These are phyloP conservation scores for Hypoxylon sp. DNA, from an alignment of 2,329 filamentous ascomycete genomes.

Conservation along the genomic window DNA sequence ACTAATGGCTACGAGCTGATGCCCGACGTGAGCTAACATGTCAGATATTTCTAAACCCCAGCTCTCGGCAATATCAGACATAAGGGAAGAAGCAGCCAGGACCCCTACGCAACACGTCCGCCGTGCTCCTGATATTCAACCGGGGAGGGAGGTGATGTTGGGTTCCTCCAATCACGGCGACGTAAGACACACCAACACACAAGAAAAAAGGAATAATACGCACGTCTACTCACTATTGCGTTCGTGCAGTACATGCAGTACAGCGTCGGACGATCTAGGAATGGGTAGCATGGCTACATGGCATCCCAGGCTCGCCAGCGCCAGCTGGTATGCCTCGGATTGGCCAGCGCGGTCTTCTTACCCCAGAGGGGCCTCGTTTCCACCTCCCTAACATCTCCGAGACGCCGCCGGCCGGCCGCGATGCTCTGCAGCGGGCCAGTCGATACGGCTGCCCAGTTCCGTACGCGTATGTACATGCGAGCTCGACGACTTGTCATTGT, in stretches of 20 bases:
- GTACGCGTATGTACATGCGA: constrained; percentile 28
- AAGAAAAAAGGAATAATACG: constrained; percentile 3
- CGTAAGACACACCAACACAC: constrained; percentile 13
- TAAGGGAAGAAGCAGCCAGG: not conserved
- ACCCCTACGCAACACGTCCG: constrained; percentile 18
- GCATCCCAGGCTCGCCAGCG: constrained; percentile 10
- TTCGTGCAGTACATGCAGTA: constrained; percentile 22
- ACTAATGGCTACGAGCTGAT: constrained; percentile 24
- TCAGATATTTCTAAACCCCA: constrained; percentile 18
- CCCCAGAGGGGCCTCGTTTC: constrained; percentile 4
- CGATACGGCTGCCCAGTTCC: constrained; percentile 17
- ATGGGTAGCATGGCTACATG: constrained; percentile 13
- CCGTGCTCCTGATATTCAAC: constrained; percentile 18
- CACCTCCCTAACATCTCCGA: constrained; percentile 29
- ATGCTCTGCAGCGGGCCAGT: constrained; percentile 20
- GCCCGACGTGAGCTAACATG: constrained; percentile 31
- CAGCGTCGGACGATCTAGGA: constrained; percentile 25
- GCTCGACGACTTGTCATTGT: constrained; percentile 18
- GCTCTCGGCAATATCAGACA: constrained; percentile 16
- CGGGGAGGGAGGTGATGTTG: constrained; percentile 12
- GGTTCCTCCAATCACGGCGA: constrained; percentile 27
- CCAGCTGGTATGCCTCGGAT: constrained; percentile 9
- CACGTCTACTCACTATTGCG: constrained; percentile 17
- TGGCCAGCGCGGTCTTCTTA: constrained; percentile 17
- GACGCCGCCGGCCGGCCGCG: constrained; percentile 18